phyloP scores from a whole-genome alignment of 768 basidiomycete genomes.

The Lactarius trivialis region DNA sequence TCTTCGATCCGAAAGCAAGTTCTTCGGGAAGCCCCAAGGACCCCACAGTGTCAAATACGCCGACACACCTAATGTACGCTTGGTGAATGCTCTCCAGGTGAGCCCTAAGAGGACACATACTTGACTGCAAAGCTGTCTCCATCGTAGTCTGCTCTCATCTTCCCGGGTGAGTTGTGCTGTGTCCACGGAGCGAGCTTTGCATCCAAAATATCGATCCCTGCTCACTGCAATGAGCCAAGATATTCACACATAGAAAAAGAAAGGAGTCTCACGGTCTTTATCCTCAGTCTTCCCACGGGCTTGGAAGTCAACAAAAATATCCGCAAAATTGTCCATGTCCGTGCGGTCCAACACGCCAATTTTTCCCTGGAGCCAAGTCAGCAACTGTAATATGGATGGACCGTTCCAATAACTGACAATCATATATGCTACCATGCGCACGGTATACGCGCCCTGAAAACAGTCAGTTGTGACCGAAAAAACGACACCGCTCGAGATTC shows the following conservation, averaged over 20 bases:
- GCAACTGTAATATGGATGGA: neutral
- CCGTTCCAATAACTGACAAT: constrained; percentile 38
- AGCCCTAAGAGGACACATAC: constrained; percentile 32
- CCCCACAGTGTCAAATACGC: constrained; percentile 77
- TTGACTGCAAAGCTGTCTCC: constrained; percentile 52
- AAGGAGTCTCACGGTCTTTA: constrained; percentile 33
- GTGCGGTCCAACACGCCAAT: constrained; percentile 65
- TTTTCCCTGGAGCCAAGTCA: constrained; percentile 43
- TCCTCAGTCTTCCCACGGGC: constrained; percentile 51
- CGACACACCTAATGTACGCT: constrained; percentile 44
- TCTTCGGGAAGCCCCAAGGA: constrained; percentile 66
- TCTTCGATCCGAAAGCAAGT: constrained; percentile 40
- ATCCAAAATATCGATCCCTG: constrained; percentile 37
- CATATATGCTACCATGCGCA: constrained; percentile 64
- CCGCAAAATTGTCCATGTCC: constrained; percentile 67
- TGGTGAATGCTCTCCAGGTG: neutral
- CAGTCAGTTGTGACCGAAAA: constrained; percentile 9
- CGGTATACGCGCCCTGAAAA: constrained; percentile 66
- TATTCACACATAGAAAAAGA: neutral
- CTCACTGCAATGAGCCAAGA: neutral
- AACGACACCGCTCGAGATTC: neutral
- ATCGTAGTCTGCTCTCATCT: constrained; percentile 42
- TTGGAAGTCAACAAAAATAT: constrained; percentile 56
- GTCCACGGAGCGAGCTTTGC: constrained; percentile 50
- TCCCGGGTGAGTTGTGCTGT: constrained; percentile 45